These are phyloP conservation scores for California macrophylla DNA, from an alignment of 441 rosid genomes.

Conservation along the genomic window DNA sequence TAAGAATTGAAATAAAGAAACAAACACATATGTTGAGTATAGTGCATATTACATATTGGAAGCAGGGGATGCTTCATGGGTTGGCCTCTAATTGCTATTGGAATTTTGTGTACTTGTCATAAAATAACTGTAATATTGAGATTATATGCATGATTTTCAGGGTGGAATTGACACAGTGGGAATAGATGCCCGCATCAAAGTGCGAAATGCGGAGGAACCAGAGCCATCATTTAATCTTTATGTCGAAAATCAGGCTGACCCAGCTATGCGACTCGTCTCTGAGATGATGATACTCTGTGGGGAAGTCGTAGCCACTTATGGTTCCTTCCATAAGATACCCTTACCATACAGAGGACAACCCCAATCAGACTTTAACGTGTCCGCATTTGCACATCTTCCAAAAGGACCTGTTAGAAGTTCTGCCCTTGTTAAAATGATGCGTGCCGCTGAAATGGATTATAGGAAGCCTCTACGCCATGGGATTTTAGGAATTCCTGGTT, in stretches of 20 bases:
- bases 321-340: constrained; percentile 59
- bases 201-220: constrained; percentile 71
- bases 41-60: background rate
- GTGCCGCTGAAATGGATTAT: constrained; percentile 82
- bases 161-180: constrained; percentile 82
- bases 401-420: constrained; percentile 87
- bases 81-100: background rate
- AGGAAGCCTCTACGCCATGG: constrained; percentile 86
- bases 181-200: constrained; percentile 79
- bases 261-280: constrained; percentile 83
- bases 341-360: constrained; percentile 97
- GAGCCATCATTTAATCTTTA: constrained; percentile 66
- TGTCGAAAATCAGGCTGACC: constrained; percentile 82
- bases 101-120: background rate
- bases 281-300: constrained; percentile 99
- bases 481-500: constrained; percentile 82
- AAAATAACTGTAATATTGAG: background rate
- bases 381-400: constrained; percentile 79
- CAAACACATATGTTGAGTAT: too few species aligned
- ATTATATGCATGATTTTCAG: constrained; percentile 29
- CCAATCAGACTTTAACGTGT: constrained; percentile 66
- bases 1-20: too few species aligned
- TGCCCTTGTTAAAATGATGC: constrained; percentile 65
- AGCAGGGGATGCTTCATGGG: background rate
- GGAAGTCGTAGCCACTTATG: constrained; percentile 74